Evolutionary conservation across 2,329 filamentous ascomycete genomes (phyloP).

Genomic region (Rhinocladiella mackenziei): DNA sequence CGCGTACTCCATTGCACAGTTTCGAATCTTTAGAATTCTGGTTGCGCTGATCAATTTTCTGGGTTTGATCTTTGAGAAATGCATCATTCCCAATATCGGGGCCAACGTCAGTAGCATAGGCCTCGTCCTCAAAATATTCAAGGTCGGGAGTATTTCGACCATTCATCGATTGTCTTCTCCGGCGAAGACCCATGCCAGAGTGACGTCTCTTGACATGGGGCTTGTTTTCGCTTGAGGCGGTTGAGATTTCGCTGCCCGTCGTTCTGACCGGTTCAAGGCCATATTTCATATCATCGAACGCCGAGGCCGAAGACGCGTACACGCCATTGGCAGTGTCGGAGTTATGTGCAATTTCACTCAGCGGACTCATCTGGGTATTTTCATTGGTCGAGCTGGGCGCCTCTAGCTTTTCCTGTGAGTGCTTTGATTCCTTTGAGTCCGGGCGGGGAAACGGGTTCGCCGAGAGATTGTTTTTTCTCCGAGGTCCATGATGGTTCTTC

Average conservation of each 20-base stretch:
- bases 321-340: conserved; percentile 4
- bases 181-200: conserved; percentile 78
- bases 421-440: conserved; percentile 19
- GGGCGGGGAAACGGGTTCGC: conserved; percentile 16
- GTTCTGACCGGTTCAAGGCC: conserved; percentile 36
- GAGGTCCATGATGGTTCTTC: conserved; percentile 30
- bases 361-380: background rate
- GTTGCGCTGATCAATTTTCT: background rate
- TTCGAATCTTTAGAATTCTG: background rate
- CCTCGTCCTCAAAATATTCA: conserved; percentile 87
- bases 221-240: conserved; percentile 15
- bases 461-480: conserved; percentile 36
- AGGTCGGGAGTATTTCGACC: conserved; percentile 66
- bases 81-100: conserved; percentile 70
- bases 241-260: conserved; percentile 26
- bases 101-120: conserved; percentile 73
- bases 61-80: conserved; percentile 62
- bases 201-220: conserved; percentile 58
- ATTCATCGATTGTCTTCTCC: conserved; percentile 66
- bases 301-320: conserved; percentile 26
- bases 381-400: conserved; percentile 1
- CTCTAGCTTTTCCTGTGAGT: conserved; percentile 1
- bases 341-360: conserved; percentile 2
- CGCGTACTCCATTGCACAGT: background rate
- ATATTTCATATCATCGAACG: conserved; percentile 27